Conservation (phyloP, 176 grass and related monocot species). For the Paspalum notatum region DNA sequence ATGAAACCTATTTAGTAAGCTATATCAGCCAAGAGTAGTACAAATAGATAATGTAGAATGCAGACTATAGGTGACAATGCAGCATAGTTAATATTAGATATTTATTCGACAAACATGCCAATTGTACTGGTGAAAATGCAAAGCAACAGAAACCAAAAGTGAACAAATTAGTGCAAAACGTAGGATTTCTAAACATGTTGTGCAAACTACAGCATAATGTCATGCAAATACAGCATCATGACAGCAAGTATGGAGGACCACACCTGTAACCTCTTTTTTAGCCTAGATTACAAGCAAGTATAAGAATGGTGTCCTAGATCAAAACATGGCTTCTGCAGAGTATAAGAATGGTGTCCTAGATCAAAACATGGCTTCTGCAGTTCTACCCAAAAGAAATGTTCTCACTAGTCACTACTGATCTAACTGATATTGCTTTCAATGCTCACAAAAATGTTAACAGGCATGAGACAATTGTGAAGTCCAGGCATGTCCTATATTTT, state of each 20-base stretch:
- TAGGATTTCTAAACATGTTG: no score
- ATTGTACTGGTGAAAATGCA: background rate
- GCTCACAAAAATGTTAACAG: no score
- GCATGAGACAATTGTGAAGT: no score
- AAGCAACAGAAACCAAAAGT: conserved; percentile 4
- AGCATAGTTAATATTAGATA: conserved; percentile 13
- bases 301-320: background rate
- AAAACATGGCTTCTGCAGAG: background rate
- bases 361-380: background rate
- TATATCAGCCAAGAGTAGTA: conserved; percentile 10
- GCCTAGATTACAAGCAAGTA: background rate
- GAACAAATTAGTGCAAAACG: background rate
- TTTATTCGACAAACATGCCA: background rate
- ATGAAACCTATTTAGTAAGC: conserved; percentile 63
- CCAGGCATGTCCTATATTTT: no score
- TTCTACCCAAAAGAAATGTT: background rate
- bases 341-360: background rate
- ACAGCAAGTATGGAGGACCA: background rate
- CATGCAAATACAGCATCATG: conserved; percentile 8
- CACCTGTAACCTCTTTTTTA: background rate
- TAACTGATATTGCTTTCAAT: no score
- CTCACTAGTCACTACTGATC: background rate
- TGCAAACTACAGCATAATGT: background rate
- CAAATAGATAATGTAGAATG: background rate
- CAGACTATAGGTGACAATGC: background rate